Conservation (phyloP, 164 flowering plant species). For the Tinospora cordifolia region DNA sequence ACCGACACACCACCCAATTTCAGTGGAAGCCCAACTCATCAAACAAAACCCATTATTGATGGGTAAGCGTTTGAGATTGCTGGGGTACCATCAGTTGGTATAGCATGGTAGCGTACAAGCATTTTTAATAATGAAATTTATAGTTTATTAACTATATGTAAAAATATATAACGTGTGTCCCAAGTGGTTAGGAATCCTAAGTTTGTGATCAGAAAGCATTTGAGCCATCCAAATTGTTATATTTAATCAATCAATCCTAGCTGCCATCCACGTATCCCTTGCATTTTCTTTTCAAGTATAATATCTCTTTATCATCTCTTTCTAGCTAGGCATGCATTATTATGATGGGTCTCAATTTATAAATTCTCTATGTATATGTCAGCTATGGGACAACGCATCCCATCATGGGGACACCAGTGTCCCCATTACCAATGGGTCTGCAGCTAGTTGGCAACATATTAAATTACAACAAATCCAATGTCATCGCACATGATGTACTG, state of each 20-base stretch:
- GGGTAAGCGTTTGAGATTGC: too few species aligned
- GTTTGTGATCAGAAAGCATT: neutral
- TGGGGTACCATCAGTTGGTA: too few species aligned
- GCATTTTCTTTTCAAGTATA: neutral
- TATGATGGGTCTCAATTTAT: too few species aligned
- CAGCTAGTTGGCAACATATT: neutral
- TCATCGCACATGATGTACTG: neutral
- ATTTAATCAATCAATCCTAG: neutral
- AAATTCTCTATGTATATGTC: neutral
- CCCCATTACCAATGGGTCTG: neutral
- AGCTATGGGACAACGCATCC: conserved; percentile 2
- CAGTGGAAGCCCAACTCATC: conserved; percentile 4
- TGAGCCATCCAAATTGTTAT: neutral
- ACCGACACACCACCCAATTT: neutral
- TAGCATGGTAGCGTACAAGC: too few species aligned
- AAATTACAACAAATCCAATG: neutral
- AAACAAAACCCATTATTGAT: conserved; percentile 1
- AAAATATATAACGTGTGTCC: neutral
- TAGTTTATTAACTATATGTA: neutral
- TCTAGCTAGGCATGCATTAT: neutral
- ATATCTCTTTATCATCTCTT: neutral
- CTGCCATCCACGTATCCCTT: conserved; percentile 1
- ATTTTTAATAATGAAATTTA: too few species aligned
- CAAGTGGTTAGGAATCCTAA: neutral
- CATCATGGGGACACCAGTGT: neutral